Evolutionary conservation across 345 rosid genomes (phyloP), one percentile per base, ranked within the genome.

Genomic region (Draba incana): DNA sequence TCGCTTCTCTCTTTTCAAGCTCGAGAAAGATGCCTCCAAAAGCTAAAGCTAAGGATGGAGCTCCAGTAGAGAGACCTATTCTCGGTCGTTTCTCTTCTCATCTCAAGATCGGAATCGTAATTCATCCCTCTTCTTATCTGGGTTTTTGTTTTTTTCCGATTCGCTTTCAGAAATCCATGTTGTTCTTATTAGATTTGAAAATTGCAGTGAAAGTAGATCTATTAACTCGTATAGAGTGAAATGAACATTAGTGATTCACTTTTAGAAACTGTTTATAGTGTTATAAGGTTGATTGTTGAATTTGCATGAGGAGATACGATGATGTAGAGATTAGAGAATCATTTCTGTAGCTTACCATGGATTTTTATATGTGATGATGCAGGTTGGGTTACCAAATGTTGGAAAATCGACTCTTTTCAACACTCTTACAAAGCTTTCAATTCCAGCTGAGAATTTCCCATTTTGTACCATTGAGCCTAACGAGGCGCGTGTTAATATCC

Each of bases 1-100:
- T 28, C 31, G 9, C 35, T 41, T 47, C 39, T 38, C 39, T 38
- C 57, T 45, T 27, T 54, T 28, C 35, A 51, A 37, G 59, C 59
- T 74, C 78, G 10, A 39, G n/a, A n/a, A 60, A 30, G 2, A 93
- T 94, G 99, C 97, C 99, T 49, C 99, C 97, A 0, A 94, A 94
- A 82, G 81, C 90, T 13, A 94, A 94, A 78, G 83, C 89, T 8
- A 94, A 94, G 57, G 99, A 94, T 54, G 97, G 86, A 6, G 96
- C 88, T 5, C 97, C 97, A 3, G 87, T 70, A 0, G 99, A 94
- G 85, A 80, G 96, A 33, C 95, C 99, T 11, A 86, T 91, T 51
- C 96, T 94, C 9, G 99, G 99, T 60, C 87, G 99, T 67, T 94
- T 94, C 86, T 91, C 99, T 20, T 94, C 99, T 71, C 99, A 94